These are phyloP conservation scores for Dianthus caryophyllus DNA, from an alignment of 148 eudicot genomes.

Conservation along the genomic window DNA sequence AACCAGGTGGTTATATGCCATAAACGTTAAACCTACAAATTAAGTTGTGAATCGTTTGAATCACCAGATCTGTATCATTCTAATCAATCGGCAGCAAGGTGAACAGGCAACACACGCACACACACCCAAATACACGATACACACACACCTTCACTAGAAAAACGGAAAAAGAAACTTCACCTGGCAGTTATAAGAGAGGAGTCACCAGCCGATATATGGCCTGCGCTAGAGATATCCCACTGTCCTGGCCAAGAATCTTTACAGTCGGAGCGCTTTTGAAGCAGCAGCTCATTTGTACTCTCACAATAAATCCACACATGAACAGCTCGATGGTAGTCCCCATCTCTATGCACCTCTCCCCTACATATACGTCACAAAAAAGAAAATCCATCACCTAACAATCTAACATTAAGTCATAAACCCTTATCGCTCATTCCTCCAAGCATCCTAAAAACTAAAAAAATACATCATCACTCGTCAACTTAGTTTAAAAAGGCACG, in stretches of 20 bases:
- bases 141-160: background rate
- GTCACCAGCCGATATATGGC: conserved; percentile 94
- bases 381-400: background rate
- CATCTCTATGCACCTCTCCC: conserved; percentile 79
- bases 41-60: too few relatives aligned
- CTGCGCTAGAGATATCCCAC: conserved; percentile 98
- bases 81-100: background rate
- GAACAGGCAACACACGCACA: background rate
- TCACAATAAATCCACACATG: conserved; percentile 92
- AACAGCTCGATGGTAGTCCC: conserved; percentile 93
- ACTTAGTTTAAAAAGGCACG: too few relatives aligned
- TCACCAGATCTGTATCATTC: background rate
- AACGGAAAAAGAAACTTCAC: conserved; percentile 28
- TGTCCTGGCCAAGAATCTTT: conserved; percentile 91
- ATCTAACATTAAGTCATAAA: background rate
- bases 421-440: background rate
- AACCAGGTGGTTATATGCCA: background rate
- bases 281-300: conserved; percentile 79
- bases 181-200: conserved; percentile 84
- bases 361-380: conserved; percentile 30
- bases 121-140: too few relatives aligned
- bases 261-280: conserved; percentile 76
- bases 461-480: too few relatives aligned
- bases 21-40: background rate
- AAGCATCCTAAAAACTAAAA: background rate